phyloP scores from a whole-genome alignment of 345 rosid species.

The Camelina laxa region DNA sequence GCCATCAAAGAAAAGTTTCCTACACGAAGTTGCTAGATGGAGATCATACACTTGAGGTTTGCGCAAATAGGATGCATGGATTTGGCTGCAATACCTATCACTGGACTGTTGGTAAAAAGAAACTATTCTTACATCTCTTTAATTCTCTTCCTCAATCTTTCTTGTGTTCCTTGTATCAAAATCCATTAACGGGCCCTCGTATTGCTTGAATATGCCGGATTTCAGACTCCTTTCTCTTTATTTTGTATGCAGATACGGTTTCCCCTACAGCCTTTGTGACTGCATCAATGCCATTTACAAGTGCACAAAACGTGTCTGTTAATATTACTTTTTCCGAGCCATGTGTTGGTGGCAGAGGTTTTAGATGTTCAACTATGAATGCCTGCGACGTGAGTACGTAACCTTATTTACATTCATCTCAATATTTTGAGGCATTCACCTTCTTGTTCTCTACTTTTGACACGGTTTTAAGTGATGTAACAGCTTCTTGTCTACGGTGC shows the following conservation, averaged over 20 bases:
- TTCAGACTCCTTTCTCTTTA: slow-evolving; percentile 11
- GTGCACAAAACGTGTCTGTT: slow-evolving; percentile 73
- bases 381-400: slow-evolving; percentile 92
- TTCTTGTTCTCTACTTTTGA: slow-evolving; percentile 12
- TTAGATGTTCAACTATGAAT: slow-evolving; percentile 74
- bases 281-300: slow-evolving; percentile 72
- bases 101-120: slow-evolving; percentile 83
- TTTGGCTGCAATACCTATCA: slow-evolving; percentile 63
- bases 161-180: not conserved
- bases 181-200: not conserved
- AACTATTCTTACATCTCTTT: slow-evolving; percentile 33
- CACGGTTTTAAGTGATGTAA: slow-evolving; percentile 27
- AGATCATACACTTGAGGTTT: slow-evolving; percentile 76
- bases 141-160: not conserved
- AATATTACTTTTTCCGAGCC: slow-evolving; percentile 77
- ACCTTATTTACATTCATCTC: slow-evolving; percentile 31
- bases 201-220: not conserved
- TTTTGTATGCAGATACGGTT: slow-evolving; percentile 67
- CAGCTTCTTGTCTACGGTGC: slow-evolving; percentile 94
- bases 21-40: slow-evolving; percentile 73
- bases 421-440: slow-evolving; percentile 1
- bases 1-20: slow-evolving; percentile 54
- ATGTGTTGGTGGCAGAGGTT: slow-evolving; percentile 75
- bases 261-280: slow-evolving; percentile 77
- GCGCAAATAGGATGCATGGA: slow-evolving; percentile 56